These are phyloP conservation scores for Erysimum pusillum DNA, from an alignment of 441 rosid species.

Conservation along the genomic window DNA sequence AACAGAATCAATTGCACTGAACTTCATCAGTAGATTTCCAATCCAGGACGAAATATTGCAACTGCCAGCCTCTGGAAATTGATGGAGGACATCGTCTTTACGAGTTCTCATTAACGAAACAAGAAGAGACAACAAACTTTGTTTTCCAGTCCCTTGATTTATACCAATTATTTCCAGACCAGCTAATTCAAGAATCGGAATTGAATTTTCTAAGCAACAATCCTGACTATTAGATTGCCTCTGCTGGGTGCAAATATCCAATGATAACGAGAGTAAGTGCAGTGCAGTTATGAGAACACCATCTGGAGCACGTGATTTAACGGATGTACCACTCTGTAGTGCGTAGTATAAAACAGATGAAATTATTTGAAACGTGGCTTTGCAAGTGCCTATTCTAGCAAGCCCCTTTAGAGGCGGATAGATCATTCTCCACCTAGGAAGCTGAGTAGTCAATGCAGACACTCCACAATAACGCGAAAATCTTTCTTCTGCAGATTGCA, in stretches of 20 bases:
- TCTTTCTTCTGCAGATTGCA: constrained; percentile 98
- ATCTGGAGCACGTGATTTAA: constrained; percentile 84
- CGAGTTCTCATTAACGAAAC: constrained; percentile 79
- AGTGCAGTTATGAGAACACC: constrained; percentile 76
- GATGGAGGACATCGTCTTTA: constrained; percentile 58
- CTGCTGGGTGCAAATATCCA: constrained; percentile 77
- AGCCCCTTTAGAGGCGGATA: constrained; percentile 81
- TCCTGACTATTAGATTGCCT: constrained; percentile 52
- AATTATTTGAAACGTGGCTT: constrained; percentile 69
- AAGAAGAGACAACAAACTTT: constrained; percentile 91
- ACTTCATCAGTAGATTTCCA: constrained; percentile 76
- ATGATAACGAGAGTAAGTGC: constrained; percentile 83
- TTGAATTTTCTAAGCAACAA: constrained; percentile 48
- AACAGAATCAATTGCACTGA: constrained; percentile 75
- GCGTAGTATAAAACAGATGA: constrained; percentile 85
- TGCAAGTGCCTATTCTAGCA: constrained; percentile 84
- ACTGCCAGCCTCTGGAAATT: constrained; percentile 68
- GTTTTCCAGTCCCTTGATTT: constrained; percentile 60
- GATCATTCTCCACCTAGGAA: constrained; percentile 86
- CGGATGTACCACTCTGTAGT: constrained; percentile 66
- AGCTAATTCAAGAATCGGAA: constrained; percentile 68
- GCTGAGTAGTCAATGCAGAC: constrained; percentile 83
- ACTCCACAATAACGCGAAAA: constrained; percentile 77
- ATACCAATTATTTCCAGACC: constrained; percentile 66
- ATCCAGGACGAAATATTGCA: constrained; percentile 77